These are phyloP conservation scores for Flaveria sonorensis DNA, from an alignment of 129 eudicot genomes.

Conservation along the genomic window DNA sequence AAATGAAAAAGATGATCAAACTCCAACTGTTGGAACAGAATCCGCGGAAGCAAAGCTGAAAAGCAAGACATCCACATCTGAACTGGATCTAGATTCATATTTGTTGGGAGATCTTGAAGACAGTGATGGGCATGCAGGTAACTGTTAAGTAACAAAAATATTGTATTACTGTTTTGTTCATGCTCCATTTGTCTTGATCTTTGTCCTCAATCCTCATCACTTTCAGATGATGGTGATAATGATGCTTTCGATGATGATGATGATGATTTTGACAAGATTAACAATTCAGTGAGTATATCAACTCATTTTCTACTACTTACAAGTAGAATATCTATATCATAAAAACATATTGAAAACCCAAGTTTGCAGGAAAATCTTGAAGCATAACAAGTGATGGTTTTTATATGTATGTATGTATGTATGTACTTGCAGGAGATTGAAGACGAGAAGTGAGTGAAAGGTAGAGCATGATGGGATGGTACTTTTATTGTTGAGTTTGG, in stretches of 20 bases:
- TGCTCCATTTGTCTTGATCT: background rate
- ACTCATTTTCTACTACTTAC: background rate
- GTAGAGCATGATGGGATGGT: conserved; percentile 1
- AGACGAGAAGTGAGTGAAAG: conserved; percentile 39
- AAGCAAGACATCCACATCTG: conserved; percentile 48
- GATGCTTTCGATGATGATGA: conserved; percentile 52
- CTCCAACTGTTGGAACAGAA: conserved; percentile 30
- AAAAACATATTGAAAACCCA: background rate
- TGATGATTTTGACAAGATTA: conserved; percentile 70
- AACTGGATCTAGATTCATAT: conserved; percentile 65
- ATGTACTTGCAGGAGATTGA: conserved; percentile 50
- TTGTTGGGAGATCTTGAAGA: conserved; percentile 68
- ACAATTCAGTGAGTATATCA: conserved; percentile 47
- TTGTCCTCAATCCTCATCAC: too few relatives aligned
- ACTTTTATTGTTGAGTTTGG: conserved; percentile 15
- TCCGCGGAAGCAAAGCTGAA: conserved; percentile 27
- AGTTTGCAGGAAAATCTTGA: background rate
- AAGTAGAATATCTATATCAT: background rate
- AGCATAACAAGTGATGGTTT: background rate
- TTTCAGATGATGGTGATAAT: conserved; percentile 45
- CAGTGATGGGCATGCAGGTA: conserved; percentile 53
- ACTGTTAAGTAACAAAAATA: background rate
- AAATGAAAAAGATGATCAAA: conserved; percentile 43
- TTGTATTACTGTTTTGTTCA: background rate
- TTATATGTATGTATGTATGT: background rate